These are phyloP conservation scores for Byssoonygena ceratinophila DNA, from an alignment of 2,329 filamentous ascomycete species.

Conservation along the genomic window DNA sequence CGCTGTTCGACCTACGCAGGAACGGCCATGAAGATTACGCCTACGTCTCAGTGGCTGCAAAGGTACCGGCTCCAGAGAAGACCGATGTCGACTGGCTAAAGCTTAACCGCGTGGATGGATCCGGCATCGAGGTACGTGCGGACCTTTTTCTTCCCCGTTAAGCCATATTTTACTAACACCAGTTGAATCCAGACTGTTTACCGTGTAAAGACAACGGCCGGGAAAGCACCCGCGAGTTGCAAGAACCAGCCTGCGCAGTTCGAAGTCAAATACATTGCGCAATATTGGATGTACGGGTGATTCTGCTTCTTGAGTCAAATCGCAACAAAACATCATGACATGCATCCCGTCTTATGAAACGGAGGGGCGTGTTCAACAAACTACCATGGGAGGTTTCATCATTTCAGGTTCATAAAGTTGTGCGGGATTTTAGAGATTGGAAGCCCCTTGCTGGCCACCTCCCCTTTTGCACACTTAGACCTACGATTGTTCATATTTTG, in stretches of 20 bases:
- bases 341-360: background rate
- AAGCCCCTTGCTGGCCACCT: no score
- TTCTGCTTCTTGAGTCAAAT: background rate
- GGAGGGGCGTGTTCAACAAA: background rate
- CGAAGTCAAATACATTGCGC: constrained; percentile 32
- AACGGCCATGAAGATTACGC: constrained; percentile 22
- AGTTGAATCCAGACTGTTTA: constrained; percentile 30
- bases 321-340: no score
- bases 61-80: constrained; percentile 22
- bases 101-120: constrained; percentile 22
- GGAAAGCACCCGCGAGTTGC: constrained; percentile 29
- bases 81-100: constrained; percentile 29
- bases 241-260: constrained; percentile 24
- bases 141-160: background rate
- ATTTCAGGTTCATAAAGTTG: no score
- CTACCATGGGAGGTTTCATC: background rate
- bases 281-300: constrained; percentile 37
- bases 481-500: background rate
- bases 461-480: background rate
- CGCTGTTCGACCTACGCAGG: constrained; percentile 27
- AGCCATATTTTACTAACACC: background rate
- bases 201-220: constrained; percentile 32
- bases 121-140: constrained; percentile 24
- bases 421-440: no score
- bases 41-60: constrained; percentile 22